Percentiles rank a stretch among this genome's conserved stretches.
phyloP scores from a whole-genome alignment of 1,139 yeast species.

The Protomyces macrosporus region DNA sequence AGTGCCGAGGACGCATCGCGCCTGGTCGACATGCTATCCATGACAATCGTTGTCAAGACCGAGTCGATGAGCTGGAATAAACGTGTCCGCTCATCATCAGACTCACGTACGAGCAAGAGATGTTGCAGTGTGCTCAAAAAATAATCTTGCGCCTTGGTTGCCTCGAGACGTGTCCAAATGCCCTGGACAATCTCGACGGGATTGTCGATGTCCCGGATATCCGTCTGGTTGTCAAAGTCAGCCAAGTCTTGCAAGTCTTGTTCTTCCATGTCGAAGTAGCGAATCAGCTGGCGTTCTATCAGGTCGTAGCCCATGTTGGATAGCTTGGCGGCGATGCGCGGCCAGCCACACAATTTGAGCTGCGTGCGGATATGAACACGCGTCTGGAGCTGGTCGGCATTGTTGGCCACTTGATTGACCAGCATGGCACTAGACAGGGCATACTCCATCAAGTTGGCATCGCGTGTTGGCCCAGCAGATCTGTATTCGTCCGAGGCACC shows the following conservation, averaged over 20 bases:
- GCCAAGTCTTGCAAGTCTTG: constrained; percentile 48
- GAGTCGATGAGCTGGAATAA: constrained; percentile 79
- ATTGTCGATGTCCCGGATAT: constrained; percentile 45
- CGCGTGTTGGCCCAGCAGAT: constrained; percentile 56
- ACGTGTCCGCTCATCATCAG: constrained; percentile 59
- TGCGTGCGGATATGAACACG: constrained; percentile 74
- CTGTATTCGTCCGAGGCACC: constrained; percentile 89
- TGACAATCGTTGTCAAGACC: constrained; percentile 70
- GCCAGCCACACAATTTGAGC: constrained; percentile 69
- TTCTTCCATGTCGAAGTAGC: constrained; percentile 67
- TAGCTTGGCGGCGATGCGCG: constrained; percentile 58
- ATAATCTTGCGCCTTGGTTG: constrained; percentile 62
- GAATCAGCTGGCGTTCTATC: constrained; percentile 60
- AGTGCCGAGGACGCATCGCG: constrained; percentile 18
- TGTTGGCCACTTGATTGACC: constrained; percentile 64
- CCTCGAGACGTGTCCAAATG: constrained; percentile 65
- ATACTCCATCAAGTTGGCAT: constrained; percentile 72
- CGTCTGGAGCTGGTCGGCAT: constrained; percentile 59
- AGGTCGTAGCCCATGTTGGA: constrained; percentile 57
- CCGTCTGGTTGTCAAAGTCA: constrained; percentile 48
- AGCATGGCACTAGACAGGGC: constrained; percentile 72
- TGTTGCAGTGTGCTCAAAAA: constrained; percentile 79
- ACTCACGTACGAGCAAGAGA: constrained; percentile 52
- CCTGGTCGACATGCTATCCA: constrained; percentile 38
- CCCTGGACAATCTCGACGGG: constrained; percentile 67